phyloP scores from a whole-genome alignment of 2,329 filamentous ascomycete genomes.

The Dissoconium aciculare region DNA sequence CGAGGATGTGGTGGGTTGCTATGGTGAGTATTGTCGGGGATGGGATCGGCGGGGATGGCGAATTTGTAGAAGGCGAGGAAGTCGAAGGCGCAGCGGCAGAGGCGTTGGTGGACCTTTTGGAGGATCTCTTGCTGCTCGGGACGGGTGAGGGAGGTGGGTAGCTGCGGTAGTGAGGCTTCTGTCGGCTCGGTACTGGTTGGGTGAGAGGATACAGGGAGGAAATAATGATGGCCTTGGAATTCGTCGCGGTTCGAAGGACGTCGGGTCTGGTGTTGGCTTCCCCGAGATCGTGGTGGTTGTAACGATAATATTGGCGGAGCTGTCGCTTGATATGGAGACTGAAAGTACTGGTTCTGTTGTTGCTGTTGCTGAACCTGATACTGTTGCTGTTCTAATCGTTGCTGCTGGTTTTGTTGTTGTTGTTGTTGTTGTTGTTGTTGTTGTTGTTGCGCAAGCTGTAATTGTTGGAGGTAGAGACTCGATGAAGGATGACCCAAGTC shows the following conservation, averaged over 20 bases:
- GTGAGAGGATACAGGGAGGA: slow-evolving; percentile 56
- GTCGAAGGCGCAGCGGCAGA: slow-evolving; percentile 76
- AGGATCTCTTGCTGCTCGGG: slow-evolving; percentile 76
- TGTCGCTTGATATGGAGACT: slow-evolving; percentile 16
- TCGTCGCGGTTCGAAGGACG: slow-evolving; percentile 71
- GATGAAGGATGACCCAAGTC: no score
- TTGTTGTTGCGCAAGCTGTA: no score
- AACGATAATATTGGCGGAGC: no score
- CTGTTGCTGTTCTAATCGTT: neutral
- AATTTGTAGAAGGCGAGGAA: slow-evolving; percentile 88
- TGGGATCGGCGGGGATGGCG: slow-evolving; percentile 67
- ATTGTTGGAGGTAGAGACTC: no score
- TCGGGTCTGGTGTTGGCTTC: slow-evolving; percentile 45
- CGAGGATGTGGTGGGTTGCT: no score
- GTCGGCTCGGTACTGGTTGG: slow-evolving; percentile 54
- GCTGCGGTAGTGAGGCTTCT: slow-evolving; percentile 64
- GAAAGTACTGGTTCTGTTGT: slow-evolving; percentile 9
- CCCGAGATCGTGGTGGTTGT: no score
- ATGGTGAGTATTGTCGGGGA: no score
- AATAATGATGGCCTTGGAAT: slow-evolving; percentile 76
- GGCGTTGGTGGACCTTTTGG: slow-evolving; percentile 64
- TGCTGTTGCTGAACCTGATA: slow-evolving; percentile 2
- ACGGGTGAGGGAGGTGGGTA: slow-evolving; percentile 67
- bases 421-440: no score
- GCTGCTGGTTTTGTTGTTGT: no score